Conservation (phyloP, 371 early-diverging fungal species). For the Zychaea mexicana region DNA sequence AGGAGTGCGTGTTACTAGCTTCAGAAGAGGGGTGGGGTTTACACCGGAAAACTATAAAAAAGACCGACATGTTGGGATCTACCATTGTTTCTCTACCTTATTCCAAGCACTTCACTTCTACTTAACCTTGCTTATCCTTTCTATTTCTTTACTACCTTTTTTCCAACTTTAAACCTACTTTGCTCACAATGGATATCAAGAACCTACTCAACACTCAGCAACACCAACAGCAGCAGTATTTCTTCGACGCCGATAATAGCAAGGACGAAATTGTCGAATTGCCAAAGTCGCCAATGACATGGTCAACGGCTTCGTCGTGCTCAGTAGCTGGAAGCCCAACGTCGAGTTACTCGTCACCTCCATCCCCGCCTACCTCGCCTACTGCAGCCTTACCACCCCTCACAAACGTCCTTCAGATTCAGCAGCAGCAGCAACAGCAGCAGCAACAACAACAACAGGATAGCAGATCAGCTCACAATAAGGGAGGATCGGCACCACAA, state of each 20-base stretch:
- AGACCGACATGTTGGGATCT: neutral
- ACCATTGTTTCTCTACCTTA: no score
- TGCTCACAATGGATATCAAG: slow-evolving; percentile 20
- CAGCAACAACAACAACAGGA: slow-evolving; percentile 4
- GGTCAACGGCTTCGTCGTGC: slow-evolving; percentile 12
- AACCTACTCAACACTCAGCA: slow-evolving; percentile 14
- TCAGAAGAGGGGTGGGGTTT: neutral
- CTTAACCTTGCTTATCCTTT: neutral
- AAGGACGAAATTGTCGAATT: slow-evolving; percentile 6
- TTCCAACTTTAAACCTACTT: neutral
- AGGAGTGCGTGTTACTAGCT: neutral
- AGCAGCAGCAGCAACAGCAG: slow-evolving; percentile 2
- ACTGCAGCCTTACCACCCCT: neutral
- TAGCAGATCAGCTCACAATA: neutral
- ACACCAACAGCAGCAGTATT: slow-evolving; percentile 5
- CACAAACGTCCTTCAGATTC: neutral
- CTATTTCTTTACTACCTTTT: slow-evolving; percentile 3
- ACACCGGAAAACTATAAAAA: neutral
- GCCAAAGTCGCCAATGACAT: slow-evolving; percentile 10
- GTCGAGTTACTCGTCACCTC: slow-evolving; percentile 11
- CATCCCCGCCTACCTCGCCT: slow-evolving; percentile 11
- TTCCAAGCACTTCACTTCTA: neutral
- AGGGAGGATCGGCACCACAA: slow-evolving; percentile 23
- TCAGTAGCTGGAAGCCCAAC: slow-evolving; percentile 11
- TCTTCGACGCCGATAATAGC: neutral